Percentiles rank a stretch among this genome's conserved stretches.
These are phyloP conservation scores for Colletotrichum cordylinicola DNA, from an alignment of 2,329 filamentous ascomycete genomes.

Conservation along the genomic window DNA sequence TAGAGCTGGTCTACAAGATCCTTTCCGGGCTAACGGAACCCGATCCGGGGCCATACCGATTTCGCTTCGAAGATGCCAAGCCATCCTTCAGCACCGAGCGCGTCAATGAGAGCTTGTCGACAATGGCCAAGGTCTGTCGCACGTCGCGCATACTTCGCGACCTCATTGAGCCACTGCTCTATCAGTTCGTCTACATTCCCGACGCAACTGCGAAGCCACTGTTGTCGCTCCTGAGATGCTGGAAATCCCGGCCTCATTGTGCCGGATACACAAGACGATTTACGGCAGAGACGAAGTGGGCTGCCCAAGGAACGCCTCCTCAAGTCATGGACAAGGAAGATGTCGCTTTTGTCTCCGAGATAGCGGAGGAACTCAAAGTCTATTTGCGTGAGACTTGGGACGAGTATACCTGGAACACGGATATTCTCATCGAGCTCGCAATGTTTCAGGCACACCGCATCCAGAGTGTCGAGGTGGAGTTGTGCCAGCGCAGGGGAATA, in stretches of 20 bases:
- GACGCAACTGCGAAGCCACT: neutral
- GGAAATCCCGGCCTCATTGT: neutral
- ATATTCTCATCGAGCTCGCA: slow-evolving; percentile 2
- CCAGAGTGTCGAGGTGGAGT: neutral
- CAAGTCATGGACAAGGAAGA: neutral
- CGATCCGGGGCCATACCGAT: neutral
- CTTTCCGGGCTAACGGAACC: neutral
- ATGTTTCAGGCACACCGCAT: neutral
- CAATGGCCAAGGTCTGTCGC: slow-evolving; percentile 2
- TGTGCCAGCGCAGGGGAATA: neutral
- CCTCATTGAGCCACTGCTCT: neutral
- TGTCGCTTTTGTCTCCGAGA: neutral
- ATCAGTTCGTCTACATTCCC: neutral
- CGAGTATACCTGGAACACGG: neutral
- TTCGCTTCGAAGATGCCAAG: neutral
- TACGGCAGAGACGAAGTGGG: neutral
- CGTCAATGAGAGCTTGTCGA: neutral
- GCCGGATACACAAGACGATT: neutral
- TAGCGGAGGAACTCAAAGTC: neutral
- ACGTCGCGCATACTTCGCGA: neutral
- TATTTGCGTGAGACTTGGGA: neutral
- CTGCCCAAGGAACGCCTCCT: neutral
- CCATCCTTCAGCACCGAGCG: neutral
- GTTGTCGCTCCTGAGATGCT: neutral
- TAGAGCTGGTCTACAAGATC: slow-evolving; percentile 7